Evolutionary conservation across 148 eudicot species (phyloP), one percentile per base, ranked within the genome.

Genomic region (Chenopodium quinoa): DNA sequence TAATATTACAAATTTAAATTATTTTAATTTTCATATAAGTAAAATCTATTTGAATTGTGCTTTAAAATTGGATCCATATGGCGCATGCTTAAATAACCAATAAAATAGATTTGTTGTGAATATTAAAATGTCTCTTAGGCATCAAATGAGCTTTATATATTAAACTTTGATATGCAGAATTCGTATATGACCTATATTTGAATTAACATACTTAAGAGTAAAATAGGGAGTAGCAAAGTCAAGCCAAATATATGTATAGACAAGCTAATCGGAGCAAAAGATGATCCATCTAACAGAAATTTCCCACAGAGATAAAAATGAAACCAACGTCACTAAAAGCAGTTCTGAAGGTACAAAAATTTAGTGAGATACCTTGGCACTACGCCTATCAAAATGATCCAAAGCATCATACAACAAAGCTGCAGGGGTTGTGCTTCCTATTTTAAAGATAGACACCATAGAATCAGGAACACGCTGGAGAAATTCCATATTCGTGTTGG

Each of bases 401-500:
- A 94, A 78, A 76, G 99, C 98, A 92, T 96, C 99, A 87, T 91
- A 93, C 20, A 96, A 85, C 84, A 96, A 90, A 65, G 99, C 99
- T 77, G 99, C 92, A 78, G 99, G 97, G n/a, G 88, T 84, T 34
- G 99, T 94, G 88, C 99, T 96, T 80, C 99, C 99, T 83, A 96
- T 96, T 86, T 87, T 88, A 85, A 92, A 96, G 63, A 96, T 96
- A 16, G 98, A 92, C 83, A 91, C 99, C 3, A 94, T 92, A 44
- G 99, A 94, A 89, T 91, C 97, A 71, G 99, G 99, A 82, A 96
- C 99, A 82, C 98, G 86, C 86, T 96, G 99, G 64, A 96, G 86
- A 84, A 94, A 92, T 79, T 94, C 99, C 99, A 96, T 90, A 78
- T 85, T 92, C 79, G 89, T 83, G 88, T 94, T 96, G 71, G 99